Base-by-base conservation (phyloP, 768 basidiomycete species). In the Mycena venus region DNA sequence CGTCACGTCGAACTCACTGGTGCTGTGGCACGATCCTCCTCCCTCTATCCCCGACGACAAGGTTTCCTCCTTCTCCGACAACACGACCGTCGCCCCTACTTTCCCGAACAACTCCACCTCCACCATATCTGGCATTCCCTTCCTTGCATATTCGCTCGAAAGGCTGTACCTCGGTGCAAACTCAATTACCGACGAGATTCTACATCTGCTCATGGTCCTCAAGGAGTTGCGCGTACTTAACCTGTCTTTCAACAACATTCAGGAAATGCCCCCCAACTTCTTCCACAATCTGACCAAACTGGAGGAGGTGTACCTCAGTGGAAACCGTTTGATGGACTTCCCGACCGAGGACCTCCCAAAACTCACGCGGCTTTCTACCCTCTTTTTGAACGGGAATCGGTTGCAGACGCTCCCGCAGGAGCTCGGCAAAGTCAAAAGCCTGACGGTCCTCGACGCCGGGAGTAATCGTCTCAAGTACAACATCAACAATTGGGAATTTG, bases 401-500 rank as follows among this genome's bases (percentile, higher is more conserved):
- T 84, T 99, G 40, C 95, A 96, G 84, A 97, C 96, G 11, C 84
- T 99, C 3, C 98, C 98, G 5, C 93, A 95, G 68, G 98, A 99
- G 81, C 82, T 99, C 59, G 93, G 92, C 47, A 95, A 96, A 80
- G 90, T 98, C 72, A 89, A 90, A 80, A 92, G 89, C 58, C 85
- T 99, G 79, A 90, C 88, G 66, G 91, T 94, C 36, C 87, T 99
- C 77, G 98, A 99, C 80, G 98, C 95, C 5, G 97, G 98, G 9
- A 97, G 94, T 81, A 99, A 99, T 82, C 83, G 91, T 64, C 86
- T 99, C 83, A 96, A 95, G 89, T 99, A 99, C 84, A 99, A 99
- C 81, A 96, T 98, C 78, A 95, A 96, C 78, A 99, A 99, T 79
- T 97, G 94, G 94, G 96, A 98, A 81, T 99, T 97, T 82, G 98